Base-by-base conservation (phyloP, 148 eudicot genomes). In the Selenicereus undatus region DNA sequence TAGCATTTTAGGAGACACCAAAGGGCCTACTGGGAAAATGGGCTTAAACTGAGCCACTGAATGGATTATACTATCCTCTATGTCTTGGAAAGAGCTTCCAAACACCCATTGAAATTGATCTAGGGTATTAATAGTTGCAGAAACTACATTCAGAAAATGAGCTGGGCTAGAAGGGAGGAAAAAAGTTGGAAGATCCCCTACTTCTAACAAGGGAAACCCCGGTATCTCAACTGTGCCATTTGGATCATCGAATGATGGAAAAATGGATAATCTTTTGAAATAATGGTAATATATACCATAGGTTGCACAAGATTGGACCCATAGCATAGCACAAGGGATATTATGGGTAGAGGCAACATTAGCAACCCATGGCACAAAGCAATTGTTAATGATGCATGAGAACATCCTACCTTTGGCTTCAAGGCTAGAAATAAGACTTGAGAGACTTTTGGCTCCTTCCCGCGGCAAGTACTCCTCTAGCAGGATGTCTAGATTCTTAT, bases 291-390 rank as follows among this genome's bases (percentile, higher is more conserved):
- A 88, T 60, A 86, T 83, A 26, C 74, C 48, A 58, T 73, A 88
- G 56, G 85, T 79, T 54, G 88, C 86, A 68, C 85, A 86, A 39
- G 84, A 80, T 68, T 88, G 90, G 35, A 88, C 74, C 85, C 87
- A 88, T 48, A 88, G 45, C 84, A 88, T 82, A 27, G 80, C 87
- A 73, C 86, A 81, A 56, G 88, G 87, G 24, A 86, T 32, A 17
- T 70, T 66, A 45, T 85, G 85, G 6, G 32, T 52, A 0, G 56
- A 78, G 0, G 88, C 88, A 72, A 88, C 88, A 66, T 60, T 82
- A 60, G 81, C 81, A 43, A 86, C 87, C 90, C 90, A 88, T 17
- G 88, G 90, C 5, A 88, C 81, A 76, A 88, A 88, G 27, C 80
- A 71, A 80, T 84, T 86, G 66, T 50, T 58, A 30, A 88, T 74